phyloP scores from a whole-genome alignment of 164 flowering plant genomes.

The Vitis riparia region DNA sequence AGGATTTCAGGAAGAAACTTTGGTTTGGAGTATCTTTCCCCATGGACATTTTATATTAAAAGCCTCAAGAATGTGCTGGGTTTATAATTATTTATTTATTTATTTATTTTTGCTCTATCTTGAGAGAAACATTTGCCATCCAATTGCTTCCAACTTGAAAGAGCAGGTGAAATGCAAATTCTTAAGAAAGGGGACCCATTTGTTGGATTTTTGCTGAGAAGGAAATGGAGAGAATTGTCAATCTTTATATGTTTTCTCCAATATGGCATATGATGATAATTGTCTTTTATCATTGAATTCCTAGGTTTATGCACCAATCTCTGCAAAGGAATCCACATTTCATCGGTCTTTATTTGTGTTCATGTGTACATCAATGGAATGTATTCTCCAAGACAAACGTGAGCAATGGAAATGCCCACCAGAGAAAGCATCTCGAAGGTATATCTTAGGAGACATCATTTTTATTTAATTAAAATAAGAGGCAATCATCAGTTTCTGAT shows the following conservation, averaged over 20 bases:
- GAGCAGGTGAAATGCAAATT: too few relatives aligned
- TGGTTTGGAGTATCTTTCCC: too few relatives aligned
- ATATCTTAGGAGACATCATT: slow-evolving; percentile 1
- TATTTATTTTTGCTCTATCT: too few relatives aligned
- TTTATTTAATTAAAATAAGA: neutral
- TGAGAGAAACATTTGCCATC: too few relatives aligned
- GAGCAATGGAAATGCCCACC: slow-evolving; percentile 73
- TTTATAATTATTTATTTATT: too few relatives aligned
- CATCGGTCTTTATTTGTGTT: slow-evolving; percentile 82
- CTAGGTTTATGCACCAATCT: slow-evolving; percentile 79
- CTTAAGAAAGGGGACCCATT: too few relatives aligned
- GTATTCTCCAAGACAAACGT: slow-evolving; percentile 79
- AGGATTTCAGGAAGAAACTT: too few relatives aligned
- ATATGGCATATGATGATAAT: neutral
- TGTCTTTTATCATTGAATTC: slow-evolving; percentile 3
- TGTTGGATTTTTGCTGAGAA: too few relatives aligned
- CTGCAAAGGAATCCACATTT: slow-evolving; percentile 62
- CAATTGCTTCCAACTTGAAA: too few relatives aligned
- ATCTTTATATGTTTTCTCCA: neutral
- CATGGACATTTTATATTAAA: too few relatives aligned
- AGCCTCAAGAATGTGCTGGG: too few relatives aligned
- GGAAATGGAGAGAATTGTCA: too few relatives aligned
- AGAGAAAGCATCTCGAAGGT: slow-evolving; percentile 71
- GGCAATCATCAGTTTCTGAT: neutral
- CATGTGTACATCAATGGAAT: slow-evolving; percentile 82